phyloP scores from a whole-genome alignment of 2,329 filamentous ascomycete species.

The Zymoseptoria tritici region DNA sequence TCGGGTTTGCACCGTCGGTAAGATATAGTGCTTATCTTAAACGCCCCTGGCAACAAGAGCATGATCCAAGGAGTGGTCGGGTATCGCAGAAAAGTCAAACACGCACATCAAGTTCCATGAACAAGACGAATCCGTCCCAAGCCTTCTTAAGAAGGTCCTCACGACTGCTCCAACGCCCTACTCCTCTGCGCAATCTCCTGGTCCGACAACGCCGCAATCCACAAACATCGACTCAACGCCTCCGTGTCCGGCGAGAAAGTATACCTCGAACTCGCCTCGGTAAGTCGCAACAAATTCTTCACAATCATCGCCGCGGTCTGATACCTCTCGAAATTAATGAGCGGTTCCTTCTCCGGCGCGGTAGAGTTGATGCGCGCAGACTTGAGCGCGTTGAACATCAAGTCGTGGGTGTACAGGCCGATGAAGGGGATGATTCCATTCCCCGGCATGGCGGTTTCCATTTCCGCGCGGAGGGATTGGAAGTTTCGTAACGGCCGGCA shows the following conservation, averaged over 20 bases:
- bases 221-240: slow-evolving; percentile 73
- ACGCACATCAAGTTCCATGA: too few relatives aligned
- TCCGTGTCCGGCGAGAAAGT: slow-evolving; percentile 67
- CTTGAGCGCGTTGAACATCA: slow-evolving; percentile 73
- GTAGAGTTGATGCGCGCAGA: slow-evolving; percentile 60
- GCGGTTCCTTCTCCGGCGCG: slow-evolving; percentile 46
- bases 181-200: slow-evolving; percentile 54
- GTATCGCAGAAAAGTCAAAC: background rate
- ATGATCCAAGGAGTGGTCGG: background rate
- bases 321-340: slow-evolving; percentile 79
- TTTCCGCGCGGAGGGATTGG: slow-evolving; percentile 66
- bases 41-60: background rate
- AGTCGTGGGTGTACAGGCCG: slow-evolving; percentile 71
- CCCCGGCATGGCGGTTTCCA: slow-evolving; percentile 57
- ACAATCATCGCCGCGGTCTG: slow-evolving; percentile 68
- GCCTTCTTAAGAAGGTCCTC: background rate
- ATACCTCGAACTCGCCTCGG: slow-evolving; percentile 72
- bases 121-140: too few relatives aligned
- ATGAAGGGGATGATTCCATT: slow-evolving; percentile 77
- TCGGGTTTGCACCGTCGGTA: background rate
- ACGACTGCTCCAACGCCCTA: slow-evolving; percentile 20
- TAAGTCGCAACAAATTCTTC: slow-evolving; percentile 69
- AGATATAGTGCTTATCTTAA: background rate
- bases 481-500: slow-evolving; percentile 75
- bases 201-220: slow-evolving; percentile 70